These are phyloP conservation scores for Xylaria polymorpha DNA, from an alignment of 2,329 filamentous ascomycete genomes.

Conservation along the genomic window DNA sequence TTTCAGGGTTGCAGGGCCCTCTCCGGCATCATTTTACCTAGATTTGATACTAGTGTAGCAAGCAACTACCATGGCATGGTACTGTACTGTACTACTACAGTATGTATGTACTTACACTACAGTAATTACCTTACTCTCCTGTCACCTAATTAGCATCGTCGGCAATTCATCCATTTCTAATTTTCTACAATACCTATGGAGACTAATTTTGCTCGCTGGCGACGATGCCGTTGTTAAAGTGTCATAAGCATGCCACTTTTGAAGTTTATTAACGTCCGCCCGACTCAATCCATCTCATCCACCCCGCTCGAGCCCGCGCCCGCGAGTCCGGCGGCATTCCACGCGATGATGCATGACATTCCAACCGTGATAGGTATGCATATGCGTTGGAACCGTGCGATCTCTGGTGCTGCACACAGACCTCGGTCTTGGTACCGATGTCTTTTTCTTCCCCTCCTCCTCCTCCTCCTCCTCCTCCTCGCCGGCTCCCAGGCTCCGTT, in stretches of 20 bases:
- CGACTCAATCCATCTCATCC: conserved; percentile 4
- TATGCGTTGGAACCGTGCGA: conserved; percentile 26
- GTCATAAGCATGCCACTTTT: not conserved
- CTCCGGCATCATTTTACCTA: conserved; percentile 13
- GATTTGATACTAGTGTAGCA: conserved; percentile 6
- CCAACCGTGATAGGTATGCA: conserved; percentile 24
- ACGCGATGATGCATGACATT: conserved; percentile 33
- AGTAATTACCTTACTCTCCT: too few relatives aligned
- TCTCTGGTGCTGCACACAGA: conserved; percentile 15
- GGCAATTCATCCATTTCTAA: conserved; percentile 1
- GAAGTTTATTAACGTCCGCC: not conserved
- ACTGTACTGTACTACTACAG: not conserved
- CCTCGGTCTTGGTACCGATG: conserved; percentile 27
- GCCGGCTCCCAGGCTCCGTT: too few relatives aligned
- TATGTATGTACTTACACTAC: too few relatives aligned
- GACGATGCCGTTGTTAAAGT: conserved; percentile 1
- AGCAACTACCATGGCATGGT: not conserved
- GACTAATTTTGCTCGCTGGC: not conserved
- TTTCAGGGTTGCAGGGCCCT: conserved; percentile 10
- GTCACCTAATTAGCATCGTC: conserved; percentile 1
- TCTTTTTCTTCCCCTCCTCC: conserved; percentile 14
- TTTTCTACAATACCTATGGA: not conserved
- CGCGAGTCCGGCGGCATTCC: conserved; percentile 11
- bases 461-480: conserved; percentile 22
- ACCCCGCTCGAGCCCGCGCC: conserved; percentile 7